Evolutionary conservation across 495 filamentous ascomycete genomes (phyloP), one percentile per base, ranked within the genome.

Genomic region (Penicillium maclennaniae): DNA sequence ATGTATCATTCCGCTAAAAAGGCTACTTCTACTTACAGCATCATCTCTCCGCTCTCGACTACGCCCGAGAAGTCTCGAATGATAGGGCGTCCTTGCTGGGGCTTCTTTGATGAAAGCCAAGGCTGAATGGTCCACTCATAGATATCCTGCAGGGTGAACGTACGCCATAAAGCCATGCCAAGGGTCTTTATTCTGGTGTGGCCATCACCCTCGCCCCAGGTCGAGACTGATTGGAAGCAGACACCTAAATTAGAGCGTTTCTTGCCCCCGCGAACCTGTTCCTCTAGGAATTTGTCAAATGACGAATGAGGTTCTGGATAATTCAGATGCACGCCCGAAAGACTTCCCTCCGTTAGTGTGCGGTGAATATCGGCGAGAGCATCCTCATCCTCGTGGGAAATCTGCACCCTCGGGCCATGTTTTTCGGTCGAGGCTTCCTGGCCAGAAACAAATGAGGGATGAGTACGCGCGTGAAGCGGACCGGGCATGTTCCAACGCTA

Each of bases 21-120:
- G 37, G 49, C 9, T 26, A 21, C 7, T 8, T 41, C 16, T 16
- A 68, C 65, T 63, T 61, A 70, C 71, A 91, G 73, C 54, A 92
- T 75, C 76, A 88, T 89, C 69, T 92, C 88, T 14, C 88, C 87
- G 36, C 79, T 81, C 41, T 79, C 73, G 2, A 91, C 75, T 1
- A 89, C 67, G 0, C 87, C 88, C 19, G 86, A 83, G 59, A 91
- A 86, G 38, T 81, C 72, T 21, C 81, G 79, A 15, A 71, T 69
- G 19, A 71, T 51, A 12, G 55, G 63, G 25, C 69, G 66, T 1
- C 69, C 69, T 45, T 58, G 50, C 37, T 69, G 45, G 7, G 68
- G 66, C 25, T 65, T 57, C 37, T 70, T 67, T 5, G 58, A 48
- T 2, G 60, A 52, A 8, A 66, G 14, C 69, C 63, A 69, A 9